Evolutionary conservation across 2,329 filamentous ascomycete species (phyloP), one percentile per base, ranked within the genome.

Genomic region (Fusarium chuoi): DNA sequence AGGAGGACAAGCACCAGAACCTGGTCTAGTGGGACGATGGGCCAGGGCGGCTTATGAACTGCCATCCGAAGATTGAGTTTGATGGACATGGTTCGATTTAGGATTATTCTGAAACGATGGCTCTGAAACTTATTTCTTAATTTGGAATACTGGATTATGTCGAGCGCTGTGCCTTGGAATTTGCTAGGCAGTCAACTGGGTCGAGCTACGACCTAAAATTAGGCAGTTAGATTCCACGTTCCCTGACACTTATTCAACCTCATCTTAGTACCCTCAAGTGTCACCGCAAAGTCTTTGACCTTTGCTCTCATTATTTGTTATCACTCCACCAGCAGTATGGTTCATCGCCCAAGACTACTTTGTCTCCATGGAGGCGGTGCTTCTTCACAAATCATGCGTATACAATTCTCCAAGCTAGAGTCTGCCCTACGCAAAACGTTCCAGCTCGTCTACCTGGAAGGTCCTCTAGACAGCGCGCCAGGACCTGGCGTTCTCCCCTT

Each of bases 291-390:
- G 12, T 24, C 11, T 18, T 15, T 24, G 4, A 24, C 42, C 5
- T 8, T 45, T 45, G 6, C 10, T 24, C n/a, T 44, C n/a, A 7
- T 24, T n/a, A 9, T 44, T 17, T 44, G 6, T 12, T 24, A 44
- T 30, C 48, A 62, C 1, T 20, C 11, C 42, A 24, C 11, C 2
- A 8, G 7, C 20, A 39, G 24, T 17, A 62, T 62, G 59, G 15
- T 24, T 17, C 60, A 58, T n/a, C 44, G 26, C 7, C 60, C 60
- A n/a, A 39, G 35, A 13, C n/a, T 62, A 8, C 60, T 62, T 8
- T 62, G 60, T 12, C 42, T 62, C 5, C 60, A 62, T 20, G 60
- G 60, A 18, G 60, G 60, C 24, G 60, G 60, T 26, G 60, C 60
- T 9, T 62, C 60, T 15, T 57, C 60, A n/a, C 41, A 28, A 7